Evolutionary conservation across 2,329 filamentous ascomycete genomes (phyloP).

Genomic region (Cladosporium austrohemisphaericum): DNA sequence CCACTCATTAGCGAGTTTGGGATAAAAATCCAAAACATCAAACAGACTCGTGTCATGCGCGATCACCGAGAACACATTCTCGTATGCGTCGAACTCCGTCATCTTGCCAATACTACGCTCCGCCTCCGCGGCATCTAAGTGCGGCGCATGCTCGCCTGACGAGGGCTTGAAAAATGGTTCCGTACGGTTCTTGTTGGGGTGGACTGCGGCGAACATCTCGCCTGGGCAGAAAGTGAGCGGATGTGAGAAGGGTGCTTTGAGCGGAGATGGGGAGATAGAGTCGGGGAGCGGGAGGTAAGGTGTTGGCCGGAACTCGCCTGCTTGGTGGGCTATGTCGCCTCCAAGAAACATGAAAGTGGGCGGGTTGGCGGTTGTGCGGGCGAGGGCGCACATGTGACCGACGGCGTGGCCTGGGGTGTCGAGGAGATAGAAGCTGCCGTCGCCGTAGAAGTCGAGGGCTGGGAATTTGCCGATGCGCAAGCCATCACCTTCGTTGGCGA

Average conservation of each 20-base stretch:
- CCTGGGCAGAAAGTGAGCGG: constrained; percentile 37
- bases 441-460: constrained; percentile 52
- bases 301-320: constrained; percentile 45
- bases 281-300: constrained; percentile 38
- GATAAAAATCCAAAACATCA: constrained; percentile 49
- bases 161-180: constrained; percentile 29
- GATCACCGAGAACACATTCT: constrained; percentile 44
- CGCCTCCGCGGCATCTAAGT: constrained; percentile 32
- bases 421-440: constrained; percentile 54
- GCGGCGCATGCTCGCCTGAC: constrained; percentile 19
- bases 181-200: constrained; percentile 27
- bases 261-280: constrained; percentile 39
- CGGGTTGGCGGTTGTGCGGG: constrained; percentile 36
- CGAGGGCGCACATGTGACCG: constrained; percentile 49
- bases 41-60: constrained; percentile 47
- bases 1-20: constrained; percentile 47
- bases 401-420: constrained; percentile 51
- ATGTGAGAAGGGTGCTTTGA: constrained; percentile 22
- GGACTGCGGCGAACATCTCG: constrained; percentile 37
- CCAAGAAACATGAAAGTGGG: constrained; percentile 48
- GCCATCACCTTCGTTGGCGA: constrained; percentile 27
- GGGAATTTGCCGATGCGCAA: constrained; percentile 42
- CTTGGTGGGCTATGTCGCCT: constrained; percentile 46
- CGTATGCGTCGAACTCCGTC: constrained; percentile 44
- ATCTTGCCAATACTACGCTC: constrained; percentile 44